Conservation (phyloP, 345 rosid genomes). For the Acer negundo region DNA sequence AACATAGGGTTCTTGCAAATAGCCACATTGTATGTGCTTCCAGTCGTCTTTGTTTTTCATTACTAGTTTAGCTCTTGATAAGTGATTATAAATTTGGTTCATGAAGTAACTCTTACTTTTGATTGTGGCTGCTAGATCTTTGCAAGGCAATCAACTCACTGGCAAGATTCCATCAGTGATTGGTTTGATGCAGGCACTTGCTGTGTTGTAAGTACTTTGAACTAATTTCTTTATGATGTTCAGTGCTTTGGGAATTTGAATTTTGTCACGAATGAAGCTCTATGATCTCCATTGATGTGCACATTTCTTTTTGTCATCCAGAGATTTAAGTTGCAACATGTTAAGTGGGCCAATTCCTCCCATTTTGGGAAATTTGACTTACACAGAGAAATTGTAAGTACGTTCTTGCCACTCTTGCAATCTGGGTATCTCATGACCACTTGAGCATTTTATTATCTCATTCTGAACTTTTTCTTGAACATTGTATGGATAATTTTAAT, state of each 20-base stretch:
- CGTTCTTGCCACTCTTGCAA: slow-evolving; percentile 4
- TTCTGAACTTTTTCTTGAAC: background rate
- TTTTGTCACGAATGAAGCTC: background rate
- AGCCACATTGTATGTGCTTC: slow-evolving; percentile 77
- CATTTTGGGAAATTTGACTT: slow-evolving; percentile 83
- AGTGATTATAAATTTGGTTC: background rate
- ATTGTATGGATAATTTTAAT: background rate
- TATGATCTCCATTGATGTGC: background rate
- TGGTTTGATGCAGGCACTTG: slow-evolving; percentile 99
- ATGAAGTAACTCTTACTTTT: slow-evolving; percentile 10
- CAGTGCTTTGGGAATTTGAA: slow-evolving; percentile 1
- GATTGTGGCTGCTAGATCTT: slow-evolving; percentile 55
- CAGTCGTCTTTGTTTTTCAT: background rate
- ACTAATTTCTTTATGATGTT: background rate
- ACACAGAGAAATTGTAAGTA: slow-evolving; percentile 90
- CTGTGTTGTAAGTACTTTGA: slow-evolving; percentile 76
- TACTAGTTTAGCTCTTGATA: background rate
- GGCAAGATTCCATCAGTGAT: slow-evolving; percentile 94
- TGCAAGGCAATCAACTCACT: slow-evolving; percentile 84
- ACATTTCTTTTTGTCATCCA: slow-evolving; percentile 24
- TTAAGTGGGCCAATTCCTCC: slow-evolving; percentile 90
- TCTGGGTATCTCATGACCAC: background rate
- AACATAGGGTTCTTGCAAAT: slow-evolving; percentile 98
- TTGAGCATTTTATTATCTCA: background rate
- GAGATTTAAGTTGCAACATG: slow-evolving; percentile 88